Evolutionary conservation across 2,329 filamentous ascomycete species (phyloP), one percentile per base, ranked within the genome.

Genomic region (Alternaria triticina): DNA sequence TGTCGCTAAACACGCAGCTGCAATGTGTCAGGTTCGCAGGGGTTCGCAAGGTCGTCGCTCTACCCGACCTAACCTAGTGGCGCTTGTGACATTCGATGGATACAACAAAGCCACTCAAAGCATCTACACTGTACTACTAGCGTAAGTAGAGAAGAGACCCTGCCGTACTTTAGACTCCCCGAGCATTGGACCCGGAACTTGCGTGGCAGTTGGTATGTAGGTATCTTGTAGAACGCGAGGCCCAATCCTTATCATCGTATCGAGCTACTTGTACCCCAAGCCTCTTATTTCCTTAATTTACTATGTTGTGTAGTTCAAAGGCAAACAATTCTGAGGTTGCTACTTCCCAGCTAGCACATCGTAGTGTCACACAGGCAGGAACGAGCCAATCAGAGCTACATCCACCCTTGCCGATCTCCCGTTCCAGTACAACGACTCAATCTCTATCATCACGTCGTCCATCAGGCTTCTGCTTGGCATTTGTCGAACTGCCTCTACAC

Each of bases 341-440:
- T 56, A 30, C 28, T 36, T 43, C 44, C n/a, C 8, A 47, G 40
- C 43, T 36, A 40, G 22, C 43, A n/a, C 20, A 44, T 45, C 51
- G 54, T 47, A 44, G 33, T 15, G 45, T 57, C 59, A 46, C 54
- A 58, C 3, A 58, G 11, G 10, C 12, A 28, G 40, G 27, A 25
- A 33, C 13, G 23, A 27, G 22, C 57, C 56, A 62, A 55, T 59
- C 60, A 62, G 23, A 22, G 43, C 22, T n/a, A n/a, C 30, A 11
- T 11, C 9, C 28, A 61, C 59, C 28, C 58, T 51, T 47, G 56
- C 25, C 60, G 36, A 43, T 51, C 49, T 54, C 33, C 50, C 57
- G 50, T 54, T 17, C 36, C 45, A 59, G 20, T 54, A 33, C 49
- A 20, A 28, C 55, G 33, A 59, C 56, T 54, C 50, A 50, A 30